Evolutionary conservation across 257 asterid genomes (phyloP).

Genomic region (Fraxinus excelsior): DNA sequence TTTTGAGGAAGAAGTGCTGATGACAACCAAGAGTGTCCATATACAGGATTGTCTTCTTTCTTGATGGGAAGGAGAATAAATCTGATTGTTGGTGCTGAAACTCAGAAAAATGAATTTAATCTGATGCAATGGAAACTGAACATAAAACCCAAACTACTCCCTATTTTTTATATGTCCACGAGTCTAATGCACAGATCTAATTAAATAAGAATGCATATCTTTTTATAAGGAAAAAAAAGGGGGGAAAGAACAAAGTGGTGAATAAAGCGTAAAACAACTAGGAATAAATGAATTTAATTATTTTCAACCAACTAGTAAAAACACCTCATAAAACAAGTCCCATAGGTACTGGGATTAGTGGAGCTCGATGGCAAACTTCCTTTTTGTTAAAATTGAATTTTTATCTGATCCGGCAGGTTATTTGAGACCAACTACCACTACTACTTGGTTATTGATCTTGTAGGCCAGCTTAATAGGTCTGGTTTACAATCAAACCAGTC

Average conservation of each 20-base stretch:
- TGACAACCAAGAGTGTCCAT: background rate
- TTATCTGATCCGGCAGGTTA: background rate
- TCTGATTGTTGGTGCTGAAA: background rate
- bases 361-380: background rate
- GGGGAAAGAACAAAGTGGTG: background rate
- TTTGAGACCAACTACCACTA: background rate
- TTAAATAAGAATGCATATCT: background rate
- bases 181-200: background rate
- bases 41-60: background rate
- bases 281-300: background rate
- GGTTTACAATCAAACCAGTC: background rate
- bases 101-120: background rate
- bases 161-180: background rate
- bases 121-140: constrained; percentile 1
- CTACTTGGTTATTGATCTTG: background rate
- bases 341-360: background rate
- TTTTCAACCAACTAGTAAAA: background rate
- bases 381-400: background rate
- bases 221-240: background rate
- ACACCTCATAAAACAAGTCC: background rate
- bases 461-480: background rate
- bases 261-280: background rate
- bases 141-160: background rate
- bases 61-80: background rate
- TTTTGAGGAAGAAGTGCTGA: background rate